Conservation (phyloP, 2,329 filamentous ascomycete species). For the Hypoxylon sp. region DNA sequence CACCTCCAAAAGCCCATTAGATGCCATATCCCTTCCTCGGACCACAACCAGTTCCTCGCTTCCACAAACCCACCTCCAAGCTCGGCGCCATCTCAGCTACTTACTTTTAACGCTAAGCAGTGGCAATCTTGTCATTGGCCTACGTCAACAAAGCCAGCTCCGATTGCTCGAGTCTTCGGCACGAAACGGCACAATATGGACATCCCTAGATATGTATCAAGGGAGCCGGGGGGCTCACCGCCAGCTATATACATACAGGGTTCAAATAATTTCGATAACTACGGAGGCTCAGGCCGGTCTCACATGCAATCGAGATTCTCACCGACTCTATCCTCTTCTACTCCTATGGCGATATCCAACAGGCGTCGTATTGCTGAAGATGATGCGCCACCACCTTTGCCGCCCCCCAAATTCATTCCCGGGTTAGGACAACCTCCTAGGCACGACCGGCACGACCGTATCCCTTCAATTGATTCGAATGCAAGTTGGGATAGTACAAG, state of each 20-base stretch:
- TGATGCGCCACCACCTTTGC: slow-evolving; percentile 56
- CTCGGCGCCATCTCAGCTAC: slow-evolving; percentile 39
- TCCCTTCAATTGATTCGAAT: slow-evolving; percentile 52
- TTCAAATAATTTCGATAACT: slow-evolving; percentile 48
- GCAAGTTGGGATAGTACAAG: slow-evolving; percentile 51
- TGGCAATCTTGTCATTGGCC: slow-evolving; percentile 46
- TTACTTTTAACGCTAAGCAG: slow-evolving; percentile 28
- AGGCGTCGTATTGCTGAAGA: slow-evolving; percentile 53
- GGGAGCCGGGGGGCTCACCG: slow-evolving; percentile 53
- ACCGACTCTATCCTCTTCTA: slow-evolving; percentile 53
- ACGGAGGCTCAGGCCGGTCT: slow-evolving; percentile 46
- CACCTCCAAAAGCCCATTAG: slow-evolving; percentile 37
- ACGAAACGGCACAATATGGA: slow-evolving; percentile 47
- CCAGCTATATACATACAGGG: slow-evolving; percentile 53
- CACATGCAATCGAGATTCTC: slow-evolving; percentile 52
- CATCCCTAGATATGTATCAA: slow-evolving; percentile 52
- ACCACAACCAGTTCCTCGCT: slow-evolving; percentile 23
- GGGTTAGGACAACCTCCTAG: slow-evolving; percentile 47
- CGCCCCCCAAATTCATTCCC: slow-evolving; percentile 55
- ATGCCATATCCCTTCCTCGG: slow-evolving; percentile 39
- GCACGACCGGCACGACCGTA: slow-evolving; percentile 51
- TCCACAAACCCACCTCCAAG: slow-evolving; percentile 19
- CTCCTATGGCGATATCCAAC: slow-evolving; percentile 58
- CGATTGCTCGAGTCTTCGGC: slow-evolving; percentile 25
- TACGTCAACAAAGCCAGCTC: slow-evolving; percentile 39